Evolutionary conservation across 345 rosid genomes (phyloP).

Genomic region (Lumnitzera littorea): DNA sequence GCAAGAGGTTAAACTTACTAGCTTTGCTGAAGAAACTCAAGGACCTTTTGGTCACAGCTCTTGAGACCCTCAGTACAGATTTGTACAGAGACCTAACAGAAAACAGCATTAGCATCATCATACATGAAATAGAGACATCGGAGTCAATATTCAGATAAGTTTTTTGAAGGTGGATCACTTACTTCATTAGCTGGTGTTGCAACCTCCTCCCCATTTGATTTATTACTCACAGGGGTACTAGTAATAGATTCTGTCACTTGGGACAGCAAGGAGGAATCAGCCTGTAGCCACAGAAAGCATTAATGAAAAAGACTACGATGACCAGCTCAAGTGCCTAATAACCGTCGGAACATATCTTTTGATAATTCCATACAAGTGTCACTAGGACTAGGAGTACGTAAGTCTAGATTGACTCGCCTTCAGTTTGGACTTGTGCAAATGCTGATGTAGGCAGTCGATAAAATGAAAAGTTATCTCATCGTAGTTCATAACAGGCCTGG

Average conservation of each 20-base stretch:
- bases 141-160: neutral
- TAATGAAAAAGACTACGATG: neutral
- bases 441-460: conserved; percentile 70
- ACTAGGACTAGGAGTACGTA: neutral
- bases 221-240: conserved; percentile 28
- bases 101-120: conserved; percentile 2
- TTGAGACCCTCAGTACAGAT: conserved; percentile 46
- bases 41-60: conserved; percentile 66
- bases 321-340: too few species aligned
- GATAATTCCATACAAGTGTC: too few species aligned
- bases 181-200: conserved; percentile 43
- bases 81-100: conserved; percentile 39
- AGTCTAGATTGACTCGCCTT: conserved; percentile 30
- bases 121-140: neutral
- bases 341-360: too few species aligned
- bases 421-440: conserved; percentile 45
- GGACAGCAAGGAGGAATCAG: conserved; percentile 27
- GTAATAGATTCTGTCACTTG: conserved; percentile 29
- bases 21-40: conserved; percentile 70
- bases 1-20: conserved; percentile 38
- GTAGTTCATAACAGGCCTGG: conserved; percentile 66
- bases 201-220: conserved; percentile 17
- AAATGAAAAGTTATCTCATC: conserved; percentile 89
- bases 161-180: conserved; percentile 6
- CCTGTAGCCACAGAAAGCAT: conserved; percentile 23